phyloP scores from a whole-genome alignment of 176 grass and related monocot genomes.

The Oryza officinalis region DNA sequence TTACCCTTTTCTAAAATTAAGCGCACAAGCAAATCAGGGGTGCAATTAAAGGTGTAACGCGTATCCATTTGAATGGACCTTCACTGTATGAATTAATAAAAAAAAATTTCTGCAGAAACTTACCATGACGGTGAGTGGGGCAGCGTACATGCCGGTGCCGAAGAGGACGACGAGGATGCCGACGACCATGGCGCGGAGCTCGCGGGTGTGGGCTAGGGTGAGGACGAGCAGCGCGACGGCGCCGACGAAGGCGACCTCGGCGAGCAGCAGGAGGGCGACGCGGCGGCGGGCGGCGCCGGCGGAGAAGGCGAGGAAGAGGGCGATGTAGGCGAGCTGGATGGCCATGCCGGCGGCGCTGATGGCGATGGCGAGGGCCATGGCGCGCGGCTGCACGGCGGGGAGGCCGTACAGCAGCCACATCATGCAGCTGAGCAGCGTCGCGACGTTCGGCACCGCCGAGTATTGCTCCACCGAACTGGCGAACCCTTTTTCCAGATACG shows the following conservation, averaged over 20 bases:
- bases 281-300: slow-evolving; percentile 40
- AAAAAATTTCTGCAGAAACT: neutral
- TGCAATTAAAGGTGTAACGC: too few species aligned
- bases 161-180: slow-evolving; percentile 88
- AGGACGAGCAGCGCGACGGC: slow-evolving; percentile 63
- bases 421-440: slow-evolving; percentile 98
- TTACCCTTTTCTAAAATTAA: too few species aligned
- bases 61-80: too few species aligned
- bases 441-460: slow-evolving; percentile 82
- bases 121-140: slow-evolving; percentile 97
- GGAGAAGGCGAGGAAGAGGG: slow-evolving; percentile 81
- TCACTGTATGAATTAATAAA: too few species aligned
- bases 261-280: slow-evolving; percentile 55
- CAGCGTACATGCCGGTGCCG: slow-evolving; percentile 88
- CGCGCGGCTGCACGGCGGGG: slow-evolving; percentile 81
- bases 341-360: slow-evolving; percentile 83
- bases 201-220: slow-evolving; percentile 47
- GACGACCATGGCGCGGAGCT: slow-evolving; percentile 79
- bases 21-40: too few species aligned
- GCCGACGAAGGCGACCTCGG: slow-evolving; percentile 57
- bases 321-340: slow-evolving; percentile 80
- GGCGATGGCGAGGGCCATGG: slow-evolving; percentile 76
- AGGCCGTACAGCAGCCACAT: slow-evolving; percentile 96
- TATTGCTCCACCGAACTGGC: slow-evolving; percentile 92
- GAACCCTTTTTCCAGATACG: slow-evolving; percentile 85